phyloP scores from a whole-genome alignment of 192 early-diverging fungal genomes.

The Coemansia sp. region DNA sequence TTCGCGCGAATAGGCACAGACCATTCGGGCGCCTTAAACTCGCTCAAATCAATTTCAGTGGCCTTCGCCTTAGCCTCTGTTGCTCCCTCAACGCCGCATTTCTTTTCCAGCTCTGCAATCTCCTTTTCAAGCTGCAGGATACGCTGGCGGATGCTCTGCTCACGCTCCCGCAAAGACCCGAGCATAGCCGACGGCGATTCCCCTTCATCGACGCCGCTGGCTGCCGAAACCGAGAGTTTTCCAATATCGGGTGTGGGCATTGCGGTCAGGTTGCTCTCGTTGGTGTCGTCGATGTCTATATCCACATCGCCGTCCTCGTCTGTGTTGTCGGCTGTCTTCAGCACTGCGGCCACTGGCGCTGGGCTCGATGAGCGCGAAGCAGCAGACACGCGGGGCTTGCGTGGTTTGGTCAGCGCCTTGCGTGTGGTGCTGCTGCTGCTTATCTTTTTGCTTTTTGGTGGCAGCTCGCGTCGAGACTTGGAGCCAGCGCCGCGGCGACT shows the following conservation, averaged over 20 bases:
- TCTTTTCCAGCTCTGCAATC: constrained; percentile 59
- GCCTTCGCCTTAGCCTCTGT: constrained; percentile 13
- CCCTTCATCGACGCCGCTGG: constrained; percentile 14
- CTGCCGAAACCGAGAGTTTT: constrained; percentile 22
- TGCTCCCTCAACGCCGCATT: constrained; percentile 42
- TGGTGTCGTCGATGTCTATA: constrained; percentile 27
- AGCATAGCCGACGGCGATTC: constrained; percentile 9
- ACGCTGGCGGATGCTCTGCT: constrained; percentile 59
- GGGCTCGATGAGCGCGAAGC: constrained; percentile 19
- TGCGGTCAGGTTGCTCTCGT: constrained; percentile 5
- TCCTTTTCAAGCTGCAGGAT: constrained; percentile 61
- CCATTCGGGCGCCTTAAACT: constrained; percentile 90
- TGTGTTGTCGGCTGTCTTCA: background rate
- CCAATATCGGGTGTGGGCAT: constrained; percentile 50
- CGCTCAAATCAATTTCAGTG: constrained; percentile 61
- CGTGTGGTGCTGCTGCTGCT: background rate
- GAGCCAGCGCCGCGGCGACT: constrained; percentile 8
- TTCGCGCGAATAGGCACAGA: constrained; percentile 94
- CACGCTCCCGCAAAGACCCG: constrained; percentile 51
- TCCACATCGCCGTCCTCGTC: constrained; percentile 7
- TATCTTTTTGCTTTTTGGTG: constrained; percentile 13
- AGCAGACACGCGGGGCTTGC: constrained; percentile 22
- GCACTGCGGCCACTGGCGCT: constrained; percentile 1
- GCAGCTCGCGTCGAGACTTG: constrained; percentile 16
- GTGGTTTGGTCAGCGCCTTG: constrained; percentile 13